Conservation (phyloP, 371 early-diverging fungal genomes). For the Thermomucor indicae-seudaticae region DNA sequence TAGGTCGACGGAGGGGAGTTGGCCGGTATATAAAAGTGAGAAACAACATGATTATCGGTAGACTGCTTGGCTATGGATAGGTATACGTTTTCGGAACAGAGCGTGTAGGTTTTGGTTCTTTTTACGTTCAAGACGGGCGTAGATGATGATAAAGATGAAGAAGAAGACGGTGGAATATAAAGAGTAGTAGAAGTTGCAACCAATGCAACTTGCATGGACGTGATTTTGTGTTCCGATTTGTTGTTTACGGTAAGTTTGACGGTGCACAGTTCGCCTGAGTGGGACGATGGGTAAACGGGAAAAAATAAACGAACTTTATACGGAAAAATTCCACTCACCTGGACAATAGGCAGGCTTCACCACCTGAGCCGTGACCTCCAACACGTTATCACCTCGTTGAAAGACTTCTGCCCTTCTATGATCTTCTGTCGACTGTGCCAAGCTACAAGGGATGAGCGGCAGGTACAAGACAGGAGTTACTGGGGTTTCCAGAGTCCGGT, state of each 20-base stretch:
- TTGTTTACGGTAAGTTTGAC: conserved; percentile 31
- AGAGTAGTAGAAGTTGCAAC: conserved; percentile 9
- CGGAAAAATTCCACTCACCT: conserved; percentile 23
- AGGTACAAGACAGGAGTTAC: conserved; percentile 30
- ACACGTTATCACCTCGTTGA: conserved; percentile 12
- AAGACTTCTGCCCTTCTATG: conserved; percentile 17
- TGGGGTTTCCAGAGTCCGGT: conserved; percentile 10
- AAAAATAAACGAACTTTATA: neutral
- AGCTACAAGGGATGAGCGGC: conserved; percentile 27
- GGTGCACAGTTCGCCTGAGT: conserved; percentile 36
- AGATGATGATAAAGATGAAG: conserved; percentile 1
- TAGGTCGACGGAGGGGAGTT: conserved; percentile 28
- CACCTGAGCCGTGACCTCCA: conserved; percentile 28
- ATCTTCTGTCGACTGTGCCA: neutral
- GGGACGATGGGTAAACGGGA: conserved; percentile 1
- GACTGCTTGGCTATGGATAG: conserved; percentile 23
- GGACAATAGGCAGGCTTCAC: conserved; percentile 38
- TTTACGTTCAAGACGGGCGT: neutral
- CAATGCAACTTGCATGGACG: conserved; percentile 21
- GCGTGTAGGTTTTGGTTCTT: conserved; percentile 23
- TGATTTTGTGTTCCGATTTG: conserved; percentile 36
- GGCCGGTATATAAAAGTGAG: conserved; percentile 30
- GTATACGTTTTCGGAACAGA: conserved; percentile 25
- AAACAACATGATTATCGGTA: conserved; percentile 17
- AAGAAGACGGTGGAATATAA: neutral